A percentile compares a stretch with the other conserved stretches of the same genome.
Evolutionary conservation across 1,284 basidiomycete genomes (phyloP).

Genomic region (Tylopilus sp.): DNA sequence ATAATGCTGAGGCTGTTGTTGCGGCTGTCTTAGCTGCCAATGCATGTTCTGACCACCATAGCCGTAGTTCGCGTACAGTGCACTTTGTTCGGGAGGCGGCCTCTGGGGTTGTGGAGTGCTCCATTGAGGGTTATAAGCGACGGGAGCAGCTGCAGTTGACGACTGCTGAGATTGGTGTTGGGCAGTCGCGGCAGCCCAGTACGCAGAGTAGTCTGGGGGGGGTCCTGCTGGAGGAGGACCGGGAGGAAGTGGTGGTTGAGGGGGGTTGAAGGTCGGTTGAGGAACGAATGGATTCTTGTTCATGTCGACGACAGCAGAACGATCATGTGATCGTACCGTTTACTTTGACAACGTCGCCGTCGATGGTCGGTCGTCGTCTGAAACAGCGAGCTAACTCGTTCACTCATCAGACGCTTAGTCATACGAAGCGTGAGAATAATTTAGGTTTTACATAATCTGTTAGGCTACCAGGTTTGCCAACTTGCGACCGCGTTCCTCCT

Average conservation of each 20-base stretch:
- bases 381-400: conserved; percentile 26
- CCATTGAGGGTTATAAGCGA: conserved; percentile 64
- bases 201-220: conserved; percentile 72
- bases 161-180: conserved; percentile 44
- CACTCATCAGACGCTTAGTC: conserved; percentile 29
- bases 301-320: conserved; percentile 39
- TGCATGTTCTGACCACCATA: conserved; percentile 61
- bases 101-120: conserved; percentile 55
- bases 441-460: not conserved
- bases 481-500: conserved; percentile 22
- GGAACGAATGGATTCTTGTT: conserved; percentile 79
- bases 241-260: conserved; percentile 72
- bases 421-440: conserved; percentile 4
- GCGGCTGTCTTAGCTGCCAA: conserved; percentile 62
- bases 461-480: conserved; percentile 14
- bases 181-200: conserved; percentile 64
- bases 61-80: conserved; percentile 80
- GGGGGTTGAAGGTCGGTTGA: conserved; percentile 60
- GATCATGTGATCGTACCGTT: conserved; percentile 14
- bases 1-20: conserved; percentile 42
- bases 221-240: conserved; percentile 71
- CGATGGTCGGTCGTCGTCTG: conserved; percentile 22
- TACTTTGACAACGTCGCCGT: not conserved
- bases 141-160: conserved; percentile 32
- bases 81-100: conserved; percentile 68